Base-by-base conservation (phyloP, 164 flowering plant species). In the Piper longum region DNA sequence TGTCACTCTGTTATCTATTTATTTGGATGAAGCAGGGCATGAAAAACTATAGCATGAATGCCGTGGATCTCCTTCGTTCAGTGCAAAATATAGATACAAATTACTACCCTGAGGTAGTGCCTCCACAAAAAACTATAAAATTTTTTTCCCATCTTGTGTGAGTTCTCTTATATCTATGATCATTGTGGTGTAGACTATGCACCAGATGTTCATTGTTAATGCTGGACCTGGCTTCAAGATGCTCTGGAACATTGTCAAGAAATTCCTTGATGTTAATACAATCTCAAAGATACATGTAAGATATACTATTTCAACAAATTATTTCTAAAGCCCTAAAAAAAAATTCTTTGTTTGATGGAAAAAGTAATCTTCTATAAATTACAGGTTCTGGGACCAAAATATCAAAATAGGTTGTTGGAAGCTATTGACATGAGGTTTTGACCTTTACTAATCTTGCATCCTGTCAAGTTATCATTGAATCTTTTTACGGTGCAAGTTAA, bases 171-270 rank as follows among this genome's bases (percentile, higher is more conserved):
- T 54, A 5, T 18, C 26, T 65, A 41, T 43, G 14, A 12, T 48
- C 52, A 12, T 2, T 48, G 52, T 48, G 8, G 14, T 48, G 52
- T 79, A 93, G 98, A 93, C 98, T 3, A 73, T 93, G 55, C 80
- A 90, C 67, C 78, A 81, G 16, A 88, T 93, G 98, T 93, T 76
- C 66, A 74, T 93, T 68, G 95, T 90, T 63, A 93, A 90, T 85
- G 97, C 96, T 75, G 95, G 97, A 62, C 71, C 90, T 75, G 95
- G 85, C 36, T 93, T 93, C 78, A 87, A 83, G 75, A 72, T 88
- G 87, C 83, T 90, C 64, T 93, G 93, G 96, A 89, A 85, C 55
- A 83, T 93, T 56, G 96, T 88, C 42, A 85, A 84, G 77, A 86
- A 80, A 58, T 85, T 88, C 74, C 84, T 90, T 67, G 98, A 93